These are phyloP conservation scores for Plantago elongata DNA, from an alignment of 257 asterid species.

Conservation along the genomic window DNA sequence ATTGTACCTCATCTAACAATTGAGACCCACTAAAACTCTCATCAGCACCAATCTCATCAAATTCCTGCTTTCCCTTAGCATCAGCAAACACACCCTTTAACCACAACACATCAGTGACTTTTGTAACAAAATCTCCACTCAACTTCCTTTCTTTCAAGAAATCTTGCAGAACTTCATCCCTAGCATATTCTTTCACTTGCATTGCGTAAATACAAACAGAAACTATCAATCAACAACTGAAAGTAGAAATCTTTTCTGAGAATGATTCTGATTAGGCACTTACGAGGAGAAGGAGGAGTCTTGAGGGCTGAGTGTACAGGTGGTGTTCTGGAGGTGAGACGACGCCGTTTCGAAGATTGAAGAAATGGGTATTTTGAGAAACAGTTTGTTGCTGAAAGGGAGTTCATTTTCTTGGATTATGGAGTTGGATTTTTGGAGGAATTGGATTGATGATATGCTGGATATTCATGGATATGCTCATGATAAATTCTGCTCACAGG, in stretches of 20 bases:
- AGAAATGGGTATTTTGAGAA: constrained; percentile 26
- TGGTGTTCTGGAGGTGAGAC: constrained; percentile 27
- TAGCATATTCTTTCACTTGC: constrained; percentile 43
- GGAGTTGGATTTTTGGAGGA: constrained; percentile 3
- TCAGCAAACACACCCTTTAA: constrained; percentile 28
- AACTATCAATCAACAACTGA: neutral
- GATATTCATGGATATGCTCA: constrained; percentile 22
- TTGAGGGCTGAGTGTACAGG: constrained; percentile 48
- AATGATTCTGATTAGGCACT: constrained; percentile 11
- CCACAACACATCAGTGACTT: constrained; percentile 65
- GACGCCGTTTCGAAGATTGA: constrained; percentile 33
- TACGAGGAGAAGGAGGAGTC: constrained; percentile 56
- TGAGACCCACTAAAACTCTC: constrained; percentile 16
- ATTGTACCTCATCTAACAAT: constrained; percentile 38
- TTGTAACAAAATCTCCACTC: constrained; percentile 71
- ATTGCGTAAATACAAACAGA: constrained; percentile 9
- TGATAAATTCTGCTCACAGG: constrained; percentile 6
- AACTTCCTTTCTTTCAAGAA: constrained; percentile 71
- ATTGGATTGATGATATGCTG: neutral
- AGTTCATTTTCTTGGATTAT: constrained; percentile 30
- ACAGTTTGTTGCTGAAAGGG: constrained; percentile 40
- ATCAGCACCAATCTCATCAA: constrained; percentile 23
- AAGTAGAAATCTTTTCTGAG: neutral
- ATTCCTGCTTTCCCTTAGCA: constrained; percentile 19
- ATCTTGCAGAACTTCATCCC: constrained; percentile 52